A percentile compares a stretch with the other conserved stretches of the same genome.
Conservation (phyloP, 1,139 yeast species). For the Sugiyamaella pinicola region DNA sequence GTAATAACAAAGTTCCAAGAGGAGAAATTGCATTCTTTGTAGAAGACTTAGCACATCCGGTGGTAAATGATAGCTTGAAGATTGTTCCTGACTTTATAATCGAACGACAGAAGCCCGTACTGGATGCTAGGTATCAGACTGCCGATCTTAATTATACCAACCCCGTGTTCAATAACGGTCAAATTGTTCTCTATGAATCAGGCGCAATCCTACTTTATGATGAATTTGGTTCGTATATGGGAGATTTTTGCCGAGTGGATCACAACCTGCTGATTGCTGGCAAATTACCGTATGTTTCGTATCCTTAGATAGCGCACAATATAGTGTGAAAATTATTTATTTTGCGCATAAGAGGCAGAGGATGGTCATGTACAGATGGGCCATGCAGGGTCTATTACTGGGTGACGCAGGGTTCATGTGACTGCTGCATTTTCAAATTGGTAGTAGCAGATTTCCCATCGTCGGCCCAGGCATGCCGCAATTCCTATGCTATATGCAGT, state of each 20-base stretch:
- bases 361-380: no score
- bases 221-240: conserved; percentile 21
- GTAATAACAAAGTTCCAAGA: conserved; percentile 38
- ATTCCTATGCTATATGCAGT: no score
- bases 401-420: not conserved
- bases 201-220: conserved; percentile 26
- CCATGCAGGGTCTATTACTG: not conserved
- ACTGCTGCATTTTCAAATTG: no score
- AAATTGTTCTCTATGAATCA: conserved; percentile 33
- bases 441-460: no score
- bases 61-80: not conserved
- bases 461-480: no score
- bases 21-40: conserved; percentile 38
- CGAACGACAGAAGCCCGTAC: conserved; percentile 28
- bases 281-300: conserved; percentile 3
- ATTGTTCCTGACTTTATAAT: conserved; percentile 11
- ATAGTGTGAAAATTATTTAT: not conserved
- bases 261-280: conserved; percentile 22
- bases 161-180: conserved; percentile 31
- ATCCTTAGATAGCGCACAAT: conserved; percentile 12
- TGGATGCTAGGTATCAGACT: conserved; percentile 33
- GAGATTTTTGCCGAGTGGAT: conserved; percentile 22
- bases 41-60: conserved; percentile 29
- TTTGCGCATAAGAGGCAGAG: not conserved
- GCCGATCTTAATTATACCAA: conserved; percentile 33